phyloP scores from a whole-genome alignment of 2,329 filamentous ascomycete species.

The Myriosclerotinia duriaeana region DNA sequence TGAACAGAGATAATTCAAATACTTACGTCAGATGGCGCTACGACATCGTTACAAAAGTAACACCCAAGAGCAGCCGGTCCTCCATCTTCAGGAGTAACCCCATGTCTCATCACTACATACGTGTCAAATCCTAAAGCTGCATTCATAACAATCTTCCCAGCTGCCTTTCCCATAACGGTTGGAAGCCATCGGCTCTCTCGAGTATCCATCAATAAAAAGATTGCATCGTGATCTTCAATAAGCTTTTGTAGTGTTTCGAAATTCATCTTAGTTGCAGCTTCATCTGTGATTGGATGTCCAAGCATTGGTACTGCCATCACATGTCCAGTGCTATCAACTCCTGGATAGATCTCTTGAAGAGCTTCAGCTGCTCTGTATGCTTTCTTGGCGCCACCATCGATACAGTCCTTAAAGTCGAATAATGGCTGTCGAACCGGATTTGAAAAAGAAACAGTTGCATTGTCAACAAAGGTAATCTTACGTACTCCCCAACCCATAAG shows the following conservation, averaged over 20 bases:
- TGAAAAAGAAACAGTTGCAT: constrained; percentile 88
- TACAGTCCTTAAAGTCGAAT: constrained; percentile 86
- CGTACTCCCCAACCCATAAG: constrained; percentile 93
- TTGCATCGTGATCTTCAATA: constrained; percentile 81
- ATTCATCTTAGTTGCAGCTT: constrained; percentile 66
- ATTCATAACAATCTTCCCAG: constrained; percentile 94
- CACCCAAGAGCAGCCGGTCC: constrained; percentile 76
- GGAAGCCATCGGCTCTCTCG: constrained; percentile 93
- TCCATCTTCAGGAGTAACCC: constrained; percentile 58
- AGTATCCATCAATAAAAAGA: constrained; percentile 97
- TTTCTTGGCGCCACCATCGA: constrained; percentile 80
- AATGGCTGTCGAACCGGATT: constrained; percentile 95
- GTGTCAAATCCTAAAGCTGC: constrained; percentile 95
- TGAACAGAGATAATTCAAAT: background rate
- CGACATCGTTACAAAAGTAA: constrained; percentile 98
- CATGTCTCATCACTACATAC: constrained; percentile 96
- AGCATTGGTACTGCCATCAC: constrained; percentile 91
- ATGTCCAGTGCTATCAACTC: constrained; percentile 78
- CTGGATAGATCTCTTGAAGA: constrained; percentile 83
- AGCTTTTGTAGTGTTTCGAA: constrained; percentile 73
- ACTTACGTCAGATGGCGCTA: constrained; percentile 87
- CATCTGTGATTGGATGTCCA: constrained; percentile 80
- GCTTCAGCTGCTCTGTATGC: constrained; percentile 77
- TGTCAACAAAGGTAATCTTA: constrained; percentile 95
- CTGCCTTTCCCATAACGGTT: constrained; percentile 91